Evolutionary conservation across 768 basidiomycete species (phyloP).

Genomic region (Crassisporium funariophilum): DNA sequence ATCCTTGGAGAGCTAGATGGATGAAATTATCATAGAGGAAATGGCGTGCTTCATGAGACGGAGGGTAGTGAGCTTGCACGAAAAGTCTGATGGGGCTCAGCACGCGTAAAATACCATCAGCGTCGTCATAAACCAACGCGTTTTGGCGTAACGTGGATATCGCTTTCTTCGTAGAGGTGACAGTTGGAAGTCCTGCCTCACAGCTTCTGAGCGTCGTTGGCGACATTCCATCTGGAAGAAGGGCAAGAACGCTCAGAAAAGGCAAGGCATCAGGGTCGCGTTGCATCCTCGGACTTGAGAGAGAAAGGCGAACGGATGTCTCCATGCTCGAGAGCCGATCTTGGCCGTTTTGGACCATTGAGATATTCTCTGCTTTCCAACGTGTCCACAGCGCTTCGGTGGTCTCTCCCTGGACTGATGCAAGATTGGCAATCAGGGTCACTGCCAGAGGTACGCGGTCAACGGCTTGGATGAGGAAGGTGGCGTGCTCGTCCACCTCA

Average conservation of each 20-base stretch:
- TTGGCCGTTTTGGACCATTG: constrained; percentile 29
- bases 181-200: constrained; percentile 19
- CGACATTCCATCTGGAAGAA: constrained; percentile 32
- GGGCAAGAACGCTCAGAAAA: constrained; percentile 28
- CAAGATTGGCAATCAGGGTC: constrained; percentile 32
- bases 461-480: constrained; percentile 28
- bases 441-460: constrained; percentile 37
- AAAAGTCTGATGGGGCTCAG: constrained; percentile 31
- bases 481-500: constrained; percentile 22
- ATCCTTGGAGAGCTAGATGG: constrained; percentile 18
- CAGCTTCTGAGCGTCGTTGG: constrained; percentile 16
- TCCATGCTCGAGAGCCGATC: constrained; percentile 33
- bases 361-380: constrained; percentile 30
- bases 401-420: constrained; percentile 32
- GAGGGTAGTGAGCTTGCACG: constrained; percentile 22
- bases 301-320: constrained; percentile 31
- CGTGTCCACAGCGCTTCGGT: constrained; percentile 30
- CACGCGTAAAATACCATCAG: constrained; percentile 21
- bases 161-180: constrained; percentile 22
- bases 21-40: constrained; percentile 27
- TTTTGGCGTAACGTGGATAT: constrained; percentile 30
- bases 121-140: constrained; percentile 25
- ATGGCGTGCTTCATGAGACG: constrained; percentile 15
- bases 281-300: constrained; percentile 29
- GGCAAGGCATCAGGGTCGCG: constrained; percentile 24